Percentiles rank a stretch among this genome's conserved stretches.
These are phyloP conservation scores for Cardamine occulta DNA, from an alignment of 345 rosid species.

Conservation along the genomic window DNA sequence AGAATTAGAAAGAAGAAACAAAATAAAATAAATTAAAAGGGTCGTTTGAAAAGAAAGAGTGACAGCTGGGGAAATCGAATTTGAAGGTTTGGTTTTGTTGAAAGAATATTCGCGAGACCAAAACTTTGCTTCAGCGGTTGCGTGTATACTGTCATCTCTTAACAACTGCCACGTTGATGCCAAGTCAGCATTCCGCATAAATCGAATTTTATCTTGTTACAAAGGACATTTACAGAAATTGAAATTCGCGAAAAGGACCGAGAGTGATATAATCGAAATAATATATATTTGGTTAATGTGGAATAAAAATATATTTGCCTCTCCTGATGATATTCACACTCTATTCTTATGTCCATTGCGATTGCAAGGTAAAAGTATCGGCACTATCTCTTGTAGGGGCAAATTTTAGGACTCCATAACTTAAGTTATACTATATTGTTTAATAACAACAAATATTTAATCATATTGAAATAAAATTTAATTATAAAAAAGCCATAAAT, in stretches of 20 bases:
- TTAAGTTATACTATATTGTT: too few species aligned
- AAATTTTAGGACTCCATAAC: too few species aligned
- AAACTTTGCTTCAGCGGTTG: conserved; percentile 33
- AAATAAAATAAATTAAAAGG: neutral
- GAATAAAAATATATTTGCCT: too few species aligned
- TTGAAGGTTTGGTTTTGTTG: conserved; percentile 26
- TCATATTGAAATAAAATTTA: too few species aligned
- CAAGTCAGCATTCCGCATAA: conserved; percentile 23
- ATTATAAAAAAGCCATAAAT: too few species aligned
- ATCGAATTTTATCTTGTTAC: neutral
- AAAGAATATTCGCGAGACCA: conserved; percentile 33
- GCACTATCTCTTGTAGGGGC: too few species aligned
- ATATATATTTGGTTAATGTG: too few species aligned
- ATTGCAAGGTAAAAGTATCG: too few species aligned
- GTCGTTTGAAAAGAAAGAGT: conserved; percentile 34
- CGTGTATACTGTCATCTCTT: conserved; percentile 41
- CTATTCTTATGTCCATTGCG: too few species aligned
- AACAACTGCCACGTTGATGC: conserved; percentile 36
- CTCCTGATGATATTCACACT: too few species aligned
- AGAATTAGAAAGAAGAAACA: conserved; percentile 14
- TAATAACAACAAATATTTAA: too few species aligned
- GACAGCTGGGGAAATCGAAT: conserved; percentile 44
- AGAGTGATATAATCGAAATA: too few species aligned
- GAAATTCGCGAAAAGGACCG: neutral
- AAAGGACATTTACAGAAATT: neutral